A percentile compares a stretch with the other conserved stretches of the same genome.
phyloP scores from a whole-genome alignment of 176 grass and related monocot species.

The Cymbopogon citratus region DNA sequence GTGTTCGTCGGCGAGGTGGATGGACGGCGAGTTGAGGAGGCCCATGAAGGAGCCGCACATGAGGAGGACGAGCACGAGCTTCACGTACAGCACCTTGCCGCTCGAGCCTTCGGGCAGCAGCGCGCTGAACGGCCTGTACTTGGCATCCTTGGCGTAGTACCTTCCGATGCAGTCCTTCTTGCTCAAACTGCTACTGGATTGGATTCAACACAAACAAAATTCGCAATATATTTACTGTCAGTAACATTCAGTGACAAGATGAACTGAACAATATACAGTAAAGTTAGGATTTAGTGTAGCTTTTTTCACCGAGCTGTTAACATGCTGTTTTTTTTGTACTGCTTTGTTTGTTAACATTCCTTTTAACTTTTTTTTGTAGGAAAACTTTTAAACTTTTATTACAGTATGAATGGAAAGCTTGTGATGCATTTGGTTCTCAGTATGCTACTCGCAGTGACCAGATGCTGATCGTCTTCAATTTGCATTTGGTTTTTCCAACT shows the following conservation, averaged over 20 bases:
- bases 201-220: background rate
- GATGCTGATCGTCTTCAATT: background rate
- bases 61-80: constrained; percentile 47
- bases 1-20: constrained; percentile 18
- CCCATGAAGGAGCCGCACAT: constrained; percentile 57
- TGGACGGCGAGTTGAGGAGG: constrained; percentile 47
- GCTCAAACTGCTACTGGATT: constrained; percentile 24
- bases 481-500: background rate
- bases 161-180: constrained; percentile 34
- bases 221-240: background rate
- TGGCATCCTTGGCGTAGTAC: constrained; percentile 27
- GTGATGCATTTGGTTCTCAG: background rate
- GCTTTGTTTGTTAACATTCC: background rate
- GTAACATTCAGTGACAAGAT: background rate
- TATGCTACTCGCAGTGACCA: background rate
- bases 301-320: background rate
- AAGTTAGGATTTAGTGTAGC: too few relatives aligned
- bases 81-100: constrained; percentile 43
- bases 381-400: too few relatives aligned
- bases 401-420: background rate
- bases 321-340: background rate
- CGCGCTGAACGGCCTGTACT: constrained; percentile 31
- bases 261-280: background rate
- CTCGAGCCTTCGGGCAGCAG: constrained; percentile 26
- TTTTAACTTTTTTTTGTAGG: background rate